Evolutionary conservation across 352 stramenopile species (phyloP).

Genomic region (Phytophthora hybrid): DNA sequence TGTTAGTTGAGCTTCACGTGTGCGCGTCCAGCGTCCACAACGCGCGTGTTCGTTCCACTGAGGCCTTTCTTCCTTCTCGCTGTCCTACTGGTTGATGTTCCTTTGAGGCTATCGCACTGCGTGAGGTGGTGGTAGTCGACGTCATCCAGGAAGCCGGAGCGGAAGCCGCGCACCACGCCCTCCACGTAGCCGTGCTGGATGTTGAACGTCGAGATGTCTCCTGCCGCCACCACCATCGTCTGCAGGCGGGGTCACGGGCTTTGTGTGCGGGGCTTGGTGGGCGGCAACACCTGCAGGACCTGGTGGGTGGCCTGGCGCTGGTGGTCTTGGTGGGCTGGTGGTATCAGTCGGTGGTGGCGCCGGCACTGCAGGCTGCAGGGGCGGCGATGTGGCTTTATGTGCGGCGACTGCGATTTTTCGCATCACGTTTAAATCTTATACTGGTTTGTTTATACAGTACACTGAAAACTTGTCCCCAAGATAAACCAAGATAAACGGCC

Average conservation of each 20-base stretch:
- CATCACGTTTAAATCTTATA: no score
- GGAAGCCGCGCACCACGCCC: conserved; percentile 96
- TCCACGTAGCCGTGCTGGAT: conserved; percentile 98
- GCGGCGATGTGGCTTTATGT: no score
- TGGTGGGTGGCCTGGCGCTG: no score
- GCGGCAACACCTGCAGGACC: no score
- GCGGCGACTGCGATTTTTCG: no score
- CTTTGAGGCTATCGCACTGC: conserved; percentile 92
- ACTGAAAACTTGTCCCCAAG: no score
- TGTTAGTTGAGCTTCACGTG: conserved; percentile 96
- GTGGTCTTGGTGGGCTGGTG: no score
- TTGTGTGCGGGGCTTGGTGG: no score
- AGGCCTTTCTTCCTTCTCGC: no score
- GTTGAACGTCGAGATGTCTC: conserved; percentile 97
- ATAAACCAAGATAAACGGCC: neutral
- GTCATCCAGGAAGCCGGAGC: conserved; percentile 90
- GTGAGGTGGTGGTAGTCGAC: conserved; percentile 92
- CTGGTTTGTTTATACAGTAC: no score
- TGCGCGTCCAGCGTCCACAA: conserved; percentile 13
- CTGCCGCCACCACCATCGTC: conserved; percentile 71
- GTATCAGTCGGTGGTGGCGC: no score
- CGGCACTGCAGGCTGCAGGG: no score
- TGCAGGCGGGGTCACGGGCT: neutral
- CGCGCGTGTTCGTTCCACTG: neutral
- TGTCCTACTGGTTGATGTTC: conserved; percentile 27